Evolutionary conservation across 2,329 filamentous ascomycete genomes (phyloP), one percentile per base, ranked within the genome.

Genomic region (Gaeumannomyces sp.): DNA sequence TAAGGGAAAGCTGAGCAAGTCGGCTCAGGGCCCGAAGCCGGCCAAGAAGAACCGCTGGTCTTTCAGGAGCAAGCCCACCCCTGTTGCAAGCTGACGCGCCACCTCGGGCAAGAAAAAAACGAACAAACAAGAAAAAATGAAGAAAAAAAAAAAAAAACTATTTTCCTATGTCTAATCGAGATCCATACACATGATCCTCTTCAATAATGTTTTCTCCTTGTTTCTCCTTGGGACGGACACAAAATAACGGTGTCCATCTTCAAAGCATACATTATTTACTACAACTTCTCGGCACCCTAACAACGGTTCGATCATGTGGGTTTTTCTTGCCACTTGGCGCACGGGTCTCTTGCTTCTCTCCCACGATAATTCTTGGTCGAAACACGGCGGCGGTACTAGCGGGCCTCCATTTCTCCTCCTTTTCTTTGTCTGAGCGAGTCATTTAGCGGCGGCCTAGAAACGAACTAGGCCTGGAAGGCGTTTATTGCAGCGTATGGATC

Each of bases 1-100:
- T 69, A 65, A 64, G 53, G 67, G 70, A 57, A 74, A 72, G 68
- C 71, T 72, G 29, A 67, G 64, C 61, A 73, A 73, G 66, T 45
- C 64, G 65, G 11, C 64, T 57, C 4, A 65, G 64, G 5, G 65
- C 65, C n/a, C 66, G 22, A 75, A 75, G 66, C 66, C 70, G 60
- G 59, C 66, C 11, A 75, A 75, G 67, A 75, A 73, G 70, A 73
- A 66, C 50, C 71, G 74, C 19, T 75, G 73, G 73, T 73, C 71
- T 25, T 67, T 71, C 31, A 65, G 70, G 64, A 70, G 71, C 61
- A 70, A 59, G 58, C 28, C 64, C 22, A 38, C 56, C 8, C 25
- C 62, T 6, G 56, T 38, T 28, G 57, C 29, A 19, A n/a, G 45
- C 45, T 53, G 22, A 53, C 11, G 6, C 22, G 4, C 4, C 38